Conservation (phyloP, 139 green algal genomes). For the Deuterostichococcus epilithicus region DNA sequence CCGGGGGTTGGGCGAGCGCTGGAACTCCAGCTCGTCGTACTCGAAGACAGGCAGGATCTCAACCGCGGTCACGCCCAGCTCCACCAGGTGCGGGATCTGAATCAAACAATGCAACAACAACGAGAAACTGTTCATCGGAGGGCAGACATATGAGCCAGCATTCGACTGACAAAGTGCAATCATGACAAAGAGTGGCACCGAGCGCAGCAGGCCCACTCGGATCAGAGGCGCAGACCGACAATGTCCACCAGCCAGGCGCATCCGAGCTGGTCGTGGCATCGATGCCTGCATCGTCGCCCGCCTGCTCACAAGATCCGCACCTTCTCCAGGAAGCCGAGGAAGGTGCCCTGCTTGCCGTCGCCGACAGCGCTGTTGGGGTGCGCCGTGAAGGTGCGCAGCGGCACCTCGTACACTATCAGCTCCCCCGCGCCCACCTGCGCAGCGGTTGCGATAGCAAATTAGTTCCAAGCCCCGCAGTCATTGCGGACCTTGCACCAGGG, state of each 20-base stretch:
- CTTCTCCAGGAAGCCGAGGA: conserved; percentile 72
- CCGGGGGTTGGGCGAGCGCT: conserved; percentile 70
- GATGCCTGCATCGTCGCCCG: too few species aligned
- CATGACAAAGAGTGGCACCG: too few species aligned
- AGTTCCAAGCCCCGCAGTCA: too few species aligned
- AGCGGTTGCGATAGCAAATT: too few species aligned
- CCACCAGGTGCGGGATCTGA: conserved; percentile 70
- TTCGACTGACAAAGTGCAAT: too few species aligned
- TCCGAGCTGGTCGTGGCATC: too few species aligned
- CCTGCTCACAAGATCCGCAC: conserved; percentile 24
- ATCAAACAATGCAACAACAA: background rate
- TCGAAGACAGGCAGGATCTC: conserved; percentile 94
- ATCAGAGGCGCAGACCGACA: too few species aligned
- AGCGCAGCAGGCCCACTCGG: too few species aligned
- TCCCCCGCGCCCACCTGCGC: conserved; percentile 34
- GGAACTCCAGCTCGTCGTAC: conserved; percentile 93
- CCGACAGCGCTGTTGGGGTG: conserved; percentile 48
- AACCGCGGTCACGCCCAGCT: conserved; percentile 84
- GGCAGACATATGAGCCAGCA: too few species aligned
- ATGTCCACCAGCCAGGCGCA: too few species aligned
- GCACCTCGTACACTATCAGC: conserved; percentile 83
- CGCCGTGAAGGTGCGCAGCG: conserved; percentile 80
- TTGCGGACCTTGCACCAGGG: too few species aligned
- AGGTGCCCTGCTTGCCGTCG: conserved; percentile 59
- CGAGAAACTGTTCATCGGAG: too few species aligned